Evolutionary conservation across 2,329 filamentous ascomycete species (phyloP), one percentile per base, ranked within the genome.

Genomic region (Phaeophleospora eucalypticola): DNA sequence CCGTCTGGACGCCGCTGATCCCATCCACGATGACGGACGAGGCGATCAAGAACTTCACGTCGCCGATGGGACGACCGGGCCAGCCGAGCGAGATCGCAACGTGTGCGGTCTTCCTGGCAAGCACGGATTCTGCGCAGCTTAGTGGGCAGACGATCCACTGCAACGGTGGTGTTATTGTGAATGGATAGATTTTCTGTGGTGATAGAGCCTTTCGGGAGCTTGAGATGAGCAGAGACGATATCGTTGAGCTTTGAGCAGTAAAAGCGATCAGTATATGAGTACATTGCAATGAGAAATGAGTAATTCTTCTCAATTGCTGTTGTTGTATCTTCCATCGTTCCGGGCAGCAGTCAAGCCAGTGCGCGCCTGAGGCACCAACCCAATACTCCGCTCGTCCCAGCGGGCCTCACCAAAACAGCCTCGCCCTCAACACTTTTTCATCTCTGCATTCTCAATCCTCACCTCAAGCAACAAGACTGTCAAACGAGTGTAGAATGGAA

Each of bases 51-150:
- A 71, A 85, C 51, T 91, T 91, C 65, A 77, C 72, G 10, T 79
- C 78, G 17, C 87, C 87, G 0, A 88, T 93, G 73, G 87, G 87
- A 3, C 74, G 88, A 16, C 86, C 86, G 0, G 83, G 81, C 2
- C 87, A 93, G 68, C 88, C 87, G 2, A 86, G 81, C 46, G 88
- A 94, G 73, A 84, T 93, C 52, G 87, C 86, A 0, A 84, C 86
- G 0, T 88, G 84, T 59, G 86, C 89, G 47, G 86, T 93, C 3
- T 93, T 93, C 68, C 71, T 94, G 54, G 87, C 87, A 0, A 84
- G 81, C 42, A 72, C 76, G 49, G 87, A 93, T 64, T 87, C 84
- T 62, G 83, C 80, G 39, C 83, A 81, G 51, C 81, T 93, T 37
- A 84, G 79, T 43, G 87, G 88, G 1, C 87, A 91, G 71, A 76